These are phyloP conservation scores for Dothistroma pini DNA, from an alignment of 2,329 filamentous ascomycete genomes.

Conservation along the genomic window DNA sequence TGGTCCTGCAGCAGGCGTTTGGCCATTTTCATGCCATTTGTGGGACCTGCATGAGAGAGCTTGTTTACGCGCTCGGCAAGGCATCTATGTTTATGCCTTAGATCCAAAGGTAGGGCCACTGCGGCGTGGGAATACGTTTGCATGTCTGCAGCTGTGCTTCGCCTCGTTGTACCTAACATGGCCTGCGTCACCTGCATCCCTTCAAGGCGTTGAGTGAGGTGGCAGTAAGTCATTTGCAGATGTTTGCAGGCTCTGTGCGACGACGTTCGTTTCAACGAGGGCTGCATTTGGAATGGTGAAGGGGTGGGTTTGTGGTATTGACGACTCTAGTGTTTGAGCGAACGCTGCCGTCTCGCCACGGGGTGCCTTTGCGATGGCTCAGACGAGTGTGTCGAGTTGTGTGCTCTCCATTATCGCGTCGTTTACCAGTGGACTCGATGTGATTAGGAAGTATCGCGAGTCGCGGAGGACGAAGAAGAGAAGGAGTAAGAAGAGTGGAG, in stretches of 20 bases:
- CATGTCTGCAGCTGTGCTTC: constrained; percentile 4
- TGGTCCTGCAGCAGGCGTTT: constrained; percentile 12
- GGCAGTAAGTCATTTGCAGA: constrained; percentile 12
- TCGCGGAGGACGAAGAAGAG: constrained; percentile 21
- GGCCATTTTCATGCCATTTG: too few species aligned
- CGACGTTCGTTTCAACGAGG: constrained; percentile 6
- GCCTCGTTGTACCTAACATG: constrained; percentile 7
- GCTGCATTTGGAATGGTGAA: constrained; percentile 1
- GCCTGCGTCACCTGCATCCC: constrained; percentile 11
- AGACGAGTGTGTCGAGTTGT: constrained; percentile 20
- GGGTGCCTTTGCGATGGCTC: constrained; percentile 9
- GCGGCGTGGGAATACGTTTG: constrained; percentile 8
- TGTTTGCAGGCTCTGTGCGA: constrained; percentile 10
- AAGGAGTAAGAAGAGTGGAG: constrained; percentile 17
- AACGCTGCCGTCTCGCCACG: neutral
- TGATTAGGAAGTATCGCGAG: constrained; percentile 43
- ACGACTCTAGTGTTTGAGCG: neutral
- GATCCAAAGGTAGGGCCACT: neutral
- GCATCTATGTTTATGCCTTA: neutral
- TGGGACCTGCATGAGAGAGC: constrained; percentile 13
- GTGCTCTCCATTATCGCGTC: constrained; percentile 44
- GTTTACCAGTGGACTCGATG: constrained; percentile 44
- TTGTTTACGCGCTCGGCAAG: constrained; percentile 11
- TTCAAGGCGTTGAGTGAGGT: constrained; percentile 1
- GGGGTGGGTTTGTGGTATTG: constrained; percentile 2